Base-by-base conservation (phyloP, 306 rosid genomes). In the Quercus parvula region DNA sequence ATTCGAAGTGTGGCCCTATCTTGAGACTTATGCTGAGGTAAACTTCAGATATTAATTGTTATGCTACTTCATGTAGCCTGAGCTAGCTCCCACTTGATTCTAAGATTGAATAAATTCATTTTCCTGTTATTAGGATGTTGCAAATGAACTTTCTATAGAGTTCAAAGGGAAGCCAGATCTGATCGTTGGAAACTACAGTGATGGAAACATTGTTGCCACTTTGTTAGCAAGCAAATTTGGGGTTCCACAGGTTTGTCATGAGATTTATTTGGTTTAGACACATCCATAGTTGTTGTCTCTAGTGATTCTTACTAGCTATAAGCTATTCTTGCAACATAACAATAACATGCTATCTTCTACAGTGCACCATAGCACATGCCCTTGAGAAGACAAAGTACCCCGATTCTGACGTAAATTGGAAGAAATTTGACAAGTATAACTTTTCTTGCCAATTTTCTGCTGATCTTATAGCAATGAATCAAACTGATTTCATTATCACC, bases 341-440 rank as follows among this genome's bases (percentile, higher is more conserved):
- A 38, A 38, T 8, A 7, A 38, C 11, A 38, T 8, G 46, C 24
- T 71, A 41, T 69, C 30, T 31, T 55, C 64, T 75, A 77, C 85
- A 95, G 94, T 96, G 99, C 81, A 96, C 99, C 84, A 96, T 96
- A 75, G 99, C 99, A 44, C 99, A 96, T 75, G 99, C 99, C 30
- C 94, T 96, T 68, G 99, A 96, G 92, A 96, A 96, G 90, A 93
- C 99, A 4, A 96, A 96, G 61, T 96, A 96, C 75, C 99, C 99
- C 4, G 99, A 93, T 24, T 96, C 99, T 7, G 99, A 96, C 75
- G 90, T 96, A 73, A 93, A 93, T 89, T 96, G 99, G 99, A 93
- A 93, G 70, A 96, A 83, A 63, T 84, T 93, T 8, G 99, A 96
- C 55, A 93, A 88, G 78, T 96, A 96, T 49, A 96, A 96, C 88